Evolutionary conservation across 306 rosid species (phyloP).

Genomic region (Ceratonia siliqua): DNA sequence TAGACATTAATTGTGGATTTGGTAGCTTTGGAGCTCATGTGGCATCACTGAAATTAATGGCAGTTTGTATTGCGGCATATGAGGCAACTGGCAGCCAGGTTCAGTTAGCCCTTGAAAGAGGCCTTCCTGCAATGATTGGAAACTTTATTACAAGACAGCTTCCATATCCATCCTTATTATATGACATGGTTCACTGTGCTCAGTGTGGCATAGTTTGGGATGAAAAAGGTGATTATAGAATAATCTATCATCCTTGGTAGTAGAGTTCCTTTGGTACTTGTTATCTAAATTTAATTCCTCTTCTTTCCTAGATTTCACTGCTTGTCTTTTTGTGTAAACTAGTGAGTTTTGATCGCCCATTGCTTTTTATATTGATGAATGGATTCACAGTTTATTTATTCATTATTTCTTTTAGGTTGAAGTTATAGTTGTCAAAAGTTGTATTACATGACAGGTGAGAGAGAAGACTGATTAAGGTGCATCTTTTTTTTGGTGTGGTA

Average conservation of each 20-base stretch:
- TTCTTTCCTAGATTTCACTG: neutral
- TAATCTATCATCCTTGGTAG: conserved; percentile 23
- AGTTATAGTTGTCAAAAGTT: conserved; percentile 8
- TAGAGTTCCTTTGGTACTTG: conserved; percentile 8
- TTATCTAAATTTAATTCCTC: conserved; percentile 3
- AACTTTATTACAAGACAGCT: conserved; percentile 77
- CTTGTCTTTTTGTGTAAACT: neutral
- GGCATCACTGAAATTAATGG: conserved; percentile 78
- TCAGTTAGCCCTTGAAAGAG: conserved; percentile 98
- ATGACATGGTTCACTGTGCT: conserved; percentile 97
- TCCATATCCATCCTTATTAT: conserved; percentile 91
- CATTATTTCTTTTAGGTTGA: conserved; percentile 12
- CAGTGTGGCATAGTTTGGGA: conserved; percentile 92
- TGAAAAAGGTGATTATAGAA: conserved; percentile 60
- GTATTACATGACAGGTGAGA: conserved; percentile 18
- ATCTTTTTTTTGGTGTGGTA: neutral
- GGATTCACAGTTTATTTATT: conserved; percentile 26
- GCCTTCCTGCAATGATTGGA: conserved; percentile 96
- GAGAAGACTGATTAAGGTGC: conserved; percentile 9
- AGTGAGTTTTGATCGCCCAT: conserved; percentile 26
- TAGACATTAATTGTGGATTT: conserved; percentile 95
- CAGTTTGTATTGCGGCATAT: conserved; percentile 83
- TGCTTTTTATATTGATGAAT: conserved; percentile 52
- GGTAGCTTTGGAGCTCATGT: conserved; percentile 99
- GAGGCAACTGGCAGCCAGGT: conserved; percentile 99